Conservation (phyloP, 306 rosid species). For the Pyrus betulifolia region DNA sequence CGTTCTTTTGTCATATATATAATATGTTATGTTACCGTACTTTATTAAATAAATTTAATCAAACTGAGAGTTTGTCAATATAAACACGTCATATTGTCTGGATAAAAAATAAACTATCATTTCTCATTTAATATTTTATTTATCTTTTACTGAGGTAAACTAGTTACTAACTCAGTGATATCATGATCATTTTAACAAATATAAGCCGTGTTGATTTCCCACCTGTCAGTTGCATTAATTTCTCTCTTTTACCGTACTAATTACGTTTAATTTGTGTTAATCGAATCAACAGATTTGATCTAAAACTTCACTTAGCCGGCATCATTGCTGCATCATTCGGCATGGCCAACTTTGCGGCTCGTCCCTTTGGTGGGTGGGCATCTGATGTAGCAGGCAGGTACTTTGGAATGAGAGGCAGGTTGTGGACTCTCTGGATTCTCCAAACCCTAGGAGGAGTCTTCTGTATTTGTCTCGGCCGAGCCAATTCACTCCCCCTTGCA, state of each 20-base stretch:
- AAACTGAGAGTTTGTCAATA: too few relatives aligned
- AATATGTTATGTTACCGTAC: too few relatives aligned
- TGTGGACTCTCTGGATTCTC: constrained; percentile 72
- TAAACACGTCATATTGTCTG: too few relatives aligned
- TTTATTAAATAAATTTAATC: too few relatives aligned
- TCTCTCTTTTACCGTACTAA: neutral
- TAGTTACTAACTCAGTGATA: too few relatives aligned
- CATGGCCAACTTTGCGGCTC: constrained; percentile 76
- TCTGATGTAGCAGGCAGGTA: constrained; percentile 51
- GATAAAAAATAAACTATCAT: too few relatives aligned
- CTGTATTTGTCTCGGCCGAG: constrained; percentile 82
- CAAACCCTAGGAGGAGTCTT: constrained; percentile 77
- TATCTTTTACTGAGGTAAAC: too few relatives aligned
- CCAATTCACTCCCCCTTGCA: constrained; percentile 56
- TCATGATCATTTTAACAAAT: too few relatives aligned
- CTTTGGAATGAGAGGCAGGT: constrained; percentile 84
- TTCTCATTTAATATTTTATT: too few relatives aligned
- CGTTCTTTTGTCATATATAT: neutral
- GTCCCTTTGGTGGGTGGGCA: constrained; percentile 75
- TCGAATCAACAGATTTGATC: constrained; percentile 31
- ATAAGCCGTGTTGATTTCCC: too few relatives aligned
- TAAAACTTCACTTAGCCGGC: constrained; percentile 74
- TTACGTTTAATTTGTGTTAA: neutral
- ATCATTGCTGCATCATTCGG: constrained; percentile 81
- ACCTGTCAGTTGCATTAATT: neutral